Percentiles rank a stretch among this genome's conserved stretches.
Evolutionary conservation across 2,329 filamentous ascomycete species (phyloP).

Genomic region (Pezizomycotina sp.): DNA sequence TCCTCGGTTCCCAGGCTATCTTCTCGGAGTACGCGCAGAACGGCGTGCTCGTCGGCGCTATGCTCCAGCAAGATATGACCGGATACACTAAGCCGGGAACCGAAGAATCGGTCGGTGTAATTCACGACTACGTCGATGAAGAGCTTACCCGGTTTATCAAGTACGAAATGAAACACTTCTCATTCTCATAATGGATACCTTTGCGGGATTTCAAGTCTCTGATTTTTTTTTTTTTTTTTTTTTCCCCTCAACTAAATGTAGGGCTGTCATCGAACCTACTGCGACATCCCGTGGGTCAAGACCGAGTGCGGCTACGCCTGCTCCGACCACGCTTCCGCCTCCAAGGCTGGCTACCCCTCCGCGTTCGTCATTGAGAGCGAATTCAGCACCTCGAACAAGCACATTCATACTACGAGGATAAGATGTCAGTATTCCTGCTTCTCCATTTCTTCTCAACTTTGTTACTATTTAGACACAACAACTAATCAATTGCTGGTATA

Average conservation of each 20-base stretch:
- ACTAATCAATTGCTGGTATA: too few species aligned
- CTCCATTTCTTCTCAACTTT: too few species aligned
- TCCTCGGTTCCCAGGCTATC: conserved; percentile 77
- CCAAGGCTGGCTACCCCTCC: conserved; percentile 49
- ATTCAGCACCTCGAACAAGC: conserved; percentile 47
- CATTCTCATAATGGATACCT: not conserved
- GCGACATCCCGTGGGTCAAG: conserved; percentile 68
- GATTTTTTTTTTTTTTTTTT: not conserved
- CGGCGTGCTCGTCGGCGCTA: conserved; percentile 67
- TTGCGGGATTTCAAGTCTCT: too few species aligned
- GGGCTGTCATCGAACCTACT: too few species aligned
- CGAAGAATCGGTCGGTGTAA: conserved; percentile 75
- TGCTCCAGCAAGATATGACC: conserved; percentile 98
- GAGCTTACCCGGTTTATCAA: conserved; percentile 81
- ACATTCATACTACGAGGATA: conserved; percentile 58
- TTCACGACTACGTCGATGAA: conserved; percentile 76
- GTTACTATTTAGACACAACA: too few species aligned
- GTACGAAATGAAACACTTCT: conserved; percentile 53
- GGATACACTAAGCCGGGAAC: conserved; percentile 71
- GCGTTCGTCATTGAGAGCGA: conserved; percentile 59
- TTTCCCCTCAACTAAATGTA: too few species aligned
- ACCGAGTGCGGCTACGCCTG: conserved; percentile 54
- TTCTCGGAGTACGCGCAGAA: conserved; percentile 64
- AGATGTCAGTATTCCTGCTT: too few species aligned
- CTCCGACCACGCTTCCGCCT: conserved; percentile 53